Conservation (phyloP, 2,329 filamentous ascomycete species). For the Neofusicoccum laricinum region DNA sequence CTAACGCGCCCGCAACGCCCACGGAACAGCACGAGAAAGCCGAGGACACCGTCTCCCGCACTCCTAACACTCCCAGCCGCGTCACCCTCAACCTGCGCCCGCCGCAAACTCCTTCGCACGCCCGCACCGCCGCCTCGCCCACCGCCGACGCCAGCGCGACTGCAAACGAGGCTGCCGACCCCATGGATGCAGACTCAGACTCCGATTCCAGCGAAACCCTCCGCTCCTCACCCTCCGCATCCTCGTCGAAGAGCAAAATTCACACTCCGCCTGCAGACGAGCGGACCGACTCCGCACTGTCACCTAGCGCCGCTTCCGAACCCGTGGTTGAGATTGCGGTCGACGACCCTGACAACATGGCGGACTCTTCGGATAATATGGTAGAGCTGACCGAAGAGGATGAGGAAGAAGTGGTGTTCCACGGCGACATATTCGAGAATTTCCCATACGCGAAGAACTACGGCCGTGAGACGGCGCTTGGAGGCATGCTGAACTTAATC, state of each 20-base stretch:
- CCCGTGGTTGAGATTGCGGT: constrained; percentile 39
- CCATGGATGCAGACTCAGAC: neutral
- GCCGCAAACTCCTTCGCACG: constrained; percentile 1
- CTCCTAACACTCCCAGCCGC: constrained; percentile 16
- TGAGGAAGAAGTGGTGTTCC: constrained; percentile 7
- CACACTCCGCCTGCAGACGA: neutral
- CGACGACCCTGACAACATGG: constrained; percentile 27
- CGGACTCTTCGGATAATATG: constrained; percentile 18
- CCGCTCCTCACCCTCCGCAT: constrained; percentile 1
- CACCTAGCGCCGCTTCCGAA: constrained; percentile 25
- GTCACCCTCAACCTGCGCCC: constrained; percentile 17
- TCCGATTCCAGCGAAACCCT: constrained; percentile 8
- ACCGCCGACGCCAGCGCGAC: neutral
- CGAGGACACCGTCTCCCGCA: constrained; percentile 18
- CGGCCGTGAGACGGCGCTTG: constrained; percentile 5
- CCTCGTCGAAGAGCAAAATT: neutral
- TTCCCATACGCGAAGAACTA: constrained; percentile 27
- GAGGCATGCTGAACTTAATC: neutral
- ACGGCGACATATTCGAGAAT: constrained; percentile 17
- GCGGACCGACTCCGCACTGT: constrained; percentile 11
- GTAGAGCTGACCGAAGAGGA: constrained; percentile 20
- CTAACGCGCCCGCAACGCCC: constrained; percentile 15
- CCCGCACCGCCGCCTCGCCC: neutral
- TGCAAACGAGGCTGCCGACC: constrained; percentile 1
- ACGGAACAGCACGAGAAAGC: constrained; percentile 28